Percentiles rank a stretch among this genome's conserved stretches.
These are phyloP conservation scores for Pleurozium schreberi DNA, from an alignment of 225 moss, liverwort and hornwort species.

Conservation along the genomic window DNA sequence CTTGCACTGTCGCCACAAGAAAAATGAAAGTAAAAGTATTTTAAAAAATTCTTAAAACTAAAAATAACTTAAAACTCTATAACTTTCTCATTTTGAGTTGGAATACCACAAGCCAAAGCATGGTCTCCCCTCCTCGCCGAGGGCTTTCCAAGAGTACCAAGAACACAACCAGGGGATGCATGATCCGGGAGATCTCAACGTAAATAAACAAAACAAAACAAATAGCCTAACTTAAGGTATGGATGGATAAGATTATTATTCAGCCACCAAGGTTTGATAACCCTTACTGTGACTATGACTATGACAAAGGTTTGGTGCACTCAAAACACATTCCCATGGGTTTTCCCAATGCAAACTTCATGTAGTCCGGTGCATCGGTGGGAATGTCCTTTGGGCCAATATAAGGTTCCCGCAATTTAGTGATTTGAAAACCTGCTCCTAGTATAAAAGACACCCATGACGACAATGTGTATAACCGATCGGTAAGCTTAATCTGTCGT, in stretches of 20 bases:
- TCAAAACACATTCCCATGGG: constrained; percentile 11
- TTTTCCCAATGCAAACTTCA: neutral
- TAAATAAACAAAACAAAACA: too few relatives aligned
- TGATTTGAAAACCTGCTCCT: constrained; percentile 2
- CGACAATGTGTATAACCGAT: constrained; percentile 1
- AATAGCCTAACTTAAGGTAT: too few relatives aligned
- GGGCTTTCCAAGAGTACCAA: too few relatives aligned
- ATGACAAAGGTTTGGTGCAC: neutral
- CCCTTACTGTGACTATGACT: neutral
- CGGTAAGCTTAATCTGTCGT: neutral
- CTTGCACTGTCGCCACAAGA: too few relatives aligned
- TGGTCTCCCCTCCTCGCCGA: too few relatives aligned
- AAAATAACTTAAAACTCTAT: too few relatives aligned
- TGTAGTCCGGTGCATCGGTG: neutral
- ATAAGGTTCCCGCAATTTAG: neutral
- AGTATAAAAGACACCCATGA: neutral
- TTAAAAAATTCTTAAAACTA: too few relatives aligned
- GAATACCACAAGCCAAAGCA: too few relatives aligned
- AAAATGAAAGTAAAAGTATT: too few relatives aligned
- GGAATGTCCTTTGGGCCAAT: neutral
- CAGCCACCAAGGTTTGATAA: neutral
- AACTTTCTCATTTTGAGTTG: too few relatives aligned
- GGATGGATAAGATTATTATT: neutral
- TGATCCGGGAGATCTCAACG: too few relatives aligned
- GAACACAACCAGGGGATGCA: too few relatives aligned